These are phyloP conservation scores for Guyanaporus albipodus DNA, from an alignment of 768 basidiomycete species.

Conservation along the genomic window DNA sequence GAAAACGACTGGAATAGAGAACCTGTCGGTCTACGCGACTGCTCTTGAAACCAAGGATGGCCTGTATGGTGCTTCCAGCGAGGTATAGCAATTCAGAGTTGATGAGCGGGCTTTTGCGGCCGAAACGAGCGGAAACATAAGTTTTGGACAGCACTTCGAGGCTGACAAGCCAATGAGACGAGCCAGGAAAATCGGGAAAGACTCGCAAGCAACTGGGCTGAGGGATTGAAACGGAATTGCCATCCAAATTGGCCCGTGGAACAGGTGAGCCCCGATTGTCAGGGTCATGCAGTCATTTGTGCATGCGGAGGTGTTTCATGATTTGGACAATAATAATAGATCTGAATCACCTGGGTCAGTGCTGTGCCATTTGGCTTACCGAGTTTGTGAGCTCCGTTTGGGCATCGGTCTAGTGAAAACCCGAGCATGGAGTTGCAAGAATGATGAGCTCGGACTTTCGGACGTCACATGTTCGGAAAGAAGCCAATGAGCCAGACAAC, in stretches of 20 bases:
- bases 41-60: slow-evolving; percentile 40
- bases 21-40: slow-evolving; percentile 35
- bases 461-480: too few species aligned
- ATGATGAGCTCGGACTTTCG: too few species aligned
- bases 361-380: too few species aligned
- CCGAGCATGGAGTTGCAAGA: too few species aligned
- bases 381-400: too few species aligned
- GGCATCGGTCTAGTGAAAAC: too few species aligned
- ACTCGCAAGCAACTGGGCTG: slow-evolving; percentile 49
- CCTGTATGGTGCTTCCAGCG: slow-evolving; percentile 47
- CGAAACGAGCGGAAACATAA: slow-evolving; percentile 40
- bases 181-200: not conserved
- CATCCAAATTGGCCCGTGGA: slow-evolving; percentile 41
- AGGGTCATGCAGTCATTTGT: too few species aligned
- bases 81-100: slow-evolving; percentile 44
- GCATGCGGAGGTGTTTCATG: too few species aligned
- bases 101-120: slow-evolving; percentile 44
- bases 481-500: too few species aligned
- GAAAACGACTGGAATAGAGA: slow-evolving; percentile 49
- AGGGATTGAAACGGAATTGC: slow-evolving; percentile 50
- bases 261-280: too few species aligned
- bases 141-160: slow-evolving; percentile 43
- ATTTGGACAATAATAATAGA: too few species aligned
- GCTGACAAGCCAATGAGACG: slow-evolving; percentile 14
- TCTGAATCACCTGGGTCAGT: too few species aligned